A percentile compares a stretch with the other conserved stretches of the same genome.
Conservation (phyloP, 2,329 filamentous ascomycete species). For the Colletotrichum viniferum region DNA sequence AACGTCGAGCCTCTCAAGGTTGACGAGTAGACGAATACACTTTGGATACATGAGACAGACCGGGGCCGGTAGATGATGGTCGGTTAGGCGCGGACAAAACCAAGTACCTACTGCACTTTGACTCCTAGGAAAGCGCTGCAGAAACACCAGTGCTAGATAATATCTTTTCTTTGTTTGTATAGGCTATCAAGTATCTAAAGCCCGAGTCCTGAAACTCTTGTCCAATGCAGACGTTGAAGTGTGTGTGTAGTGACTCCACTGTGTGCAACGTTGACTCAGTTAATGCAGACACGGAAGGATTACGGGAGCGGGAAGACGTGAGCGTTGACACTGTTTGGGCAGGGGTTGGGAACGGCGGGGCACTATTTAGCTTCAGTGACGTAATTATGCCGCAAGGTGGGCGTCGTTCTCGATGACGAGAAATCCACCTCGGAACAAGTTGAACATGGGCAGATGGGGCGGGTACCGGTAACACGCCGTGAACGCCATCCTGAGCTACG, state of each 20-base stretch:
- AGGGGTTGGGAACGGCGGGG: constrained; percentile 1
- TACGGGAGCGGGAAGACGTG: neutral
- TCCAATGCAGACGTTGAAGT: neutral
- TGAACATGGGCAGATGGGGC: neutral
- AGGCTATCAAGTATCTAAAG: neutral
- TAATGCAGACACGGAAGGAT: neutral
- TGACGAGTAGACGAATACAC: constrained; percentile 30
- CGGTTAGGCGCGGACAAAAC: neutral
- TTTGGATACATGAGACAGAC: neutral
- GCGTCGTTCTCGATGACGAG: neutral
- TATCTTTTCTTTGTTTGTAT: constrained; percentile 19
- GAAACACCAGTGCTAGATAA: constrained; percentile 12
- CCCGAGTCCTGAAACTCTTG: neutral
- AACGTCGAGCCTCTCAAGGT: constrained; percentile 82
- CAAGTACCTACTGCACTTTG: neutral
- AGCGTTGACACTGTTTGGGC: neutral
- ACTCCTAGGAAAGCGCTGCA: neutral
- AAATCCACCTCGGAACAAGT: neutral
- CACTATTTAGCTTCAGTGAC: neutral
- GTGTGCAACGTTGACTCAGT: neutral
- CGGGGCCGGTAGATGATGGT: neutral
- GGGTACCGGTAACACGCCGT: neutral
- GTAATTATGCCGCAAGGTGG: constrained; percentile 1
- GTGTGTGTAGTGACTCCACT: neutral
- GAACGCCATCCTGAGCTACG: neutral